Percentiles rank a stretch among this genome's conserved stretches.
These are phyloP conservation scores for Metarhizium anisopliae DNA, from an alignment of 2,329 filamentous ascomycete species.

Conservation along the genomic window DNA sequence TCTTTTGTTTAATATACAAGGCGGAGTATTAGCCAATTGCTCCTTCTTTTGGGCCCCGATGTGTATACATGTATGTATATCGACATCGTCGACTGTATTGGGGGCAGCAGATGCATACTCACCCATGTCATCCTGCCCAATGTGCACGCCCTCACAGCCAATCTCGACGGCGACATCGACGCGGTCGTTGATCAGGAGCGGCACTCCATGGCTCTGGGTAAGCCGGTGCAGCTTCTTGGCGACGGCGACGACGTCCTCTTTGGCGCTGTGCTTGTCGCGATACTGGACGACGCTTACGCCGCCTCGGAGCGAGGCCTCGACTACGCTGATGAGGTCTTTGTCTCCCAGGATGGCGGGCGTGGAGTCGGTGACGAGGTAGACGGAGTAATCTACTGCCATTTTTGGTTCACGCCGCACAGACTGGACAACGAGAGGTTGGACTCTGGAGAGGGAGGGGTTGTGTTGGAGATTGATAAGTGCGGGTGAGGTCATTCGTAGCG, in stretches of 20 bases:
- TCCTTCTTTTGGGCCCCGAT: no score
- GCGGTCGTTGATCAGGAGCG: constrained; percentile 86
- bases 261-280: constrained; percentile 78
- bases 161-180: constrained; percentile 81
- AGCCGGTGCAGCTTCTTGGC: constrained; percentile 63
- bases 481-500: neutral
- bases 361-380: constrained; percentile 91
- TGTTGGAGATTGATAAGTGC: neutral
- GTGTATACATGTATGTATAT: no score
- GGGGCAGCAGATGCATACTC: constrained; percentile 15
- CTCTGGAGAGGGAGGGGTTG: neutral
- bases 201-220: constrained; percentile 59
- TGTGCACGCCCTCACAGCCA: constrained; percentile 83
- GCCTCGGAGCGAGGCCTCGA: constrained; percentile 66
- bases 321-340: constrained; percentile 61
- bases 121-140: constrained; percentile 92
- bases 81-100: no score
- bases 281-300: constrained; percentile 85
- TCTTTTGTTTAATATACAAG: neutral
- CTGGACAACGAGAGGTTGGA: no score
- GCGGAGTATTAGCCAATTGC: no score
- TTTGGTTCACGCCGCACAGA: neutral
- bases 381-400: constrained; percentile 56
- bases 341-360: constrained; percentile 73
- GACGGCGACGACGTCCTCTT: constrained; percentile 58